phyloP scores from a whole-genome alignment of 1,139 yeast species.

The Yamadazyma songkhlaensis region DNA sequence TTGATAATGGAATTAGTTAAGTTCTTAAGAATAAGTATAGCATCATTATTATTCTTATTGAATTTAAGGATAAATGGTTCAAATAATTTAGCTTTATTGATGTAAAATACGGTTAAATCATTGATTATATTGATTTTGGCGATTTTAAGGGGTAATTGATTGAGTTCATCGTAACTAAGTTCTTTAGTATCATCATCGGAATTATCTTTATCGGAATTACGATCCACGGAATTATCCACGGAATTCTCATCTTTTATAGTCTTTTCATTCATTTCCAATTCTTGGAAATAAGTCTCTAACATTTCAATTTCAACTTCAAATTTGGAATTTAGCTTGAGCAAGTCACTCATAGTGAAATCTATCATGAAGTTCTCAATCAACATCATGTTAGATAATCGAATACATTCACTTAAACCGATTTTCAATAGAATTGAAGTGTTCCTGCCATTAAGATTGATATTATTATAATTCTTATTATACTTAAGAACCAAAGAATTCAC shows the following conservation, averaged over 20 bases:
- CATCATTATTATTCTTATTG: conserved; percentile 25
- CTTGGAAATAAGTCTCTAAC: conserved; percentile 19
- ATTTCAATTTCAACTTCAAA: conserved; percentile 41
- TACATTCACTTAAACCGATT: conserved; percentile 49
- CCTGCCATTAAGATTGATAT: conserved; percentile 21
- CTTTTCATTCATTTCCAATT: conserved; percentile 13
- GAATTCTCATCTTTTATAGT: background rate
- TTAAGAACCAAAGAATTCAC: conserved; percentile 37
- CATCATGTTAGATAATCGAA: conserved; percentile 48
- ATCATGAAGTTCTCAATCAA: conserved; percentile 52
- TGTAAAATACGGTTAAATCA: conserved; percentile 46
- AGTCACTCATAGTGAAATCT: conserved; percentile 39
- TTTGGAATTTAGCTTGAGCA: conserved; percentile 35
- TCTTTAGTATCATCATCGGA: conserved; percentile 12
- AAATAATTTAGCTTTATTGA: conserved; percentile 50
- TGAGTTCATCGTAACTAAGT: conserved; percentile 15
- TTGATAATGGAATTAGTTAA: conserved; percentile 36
- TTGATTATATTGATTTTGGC: conserved; percentile 36
- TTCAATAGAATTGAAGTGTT: conserved; percentile 33
- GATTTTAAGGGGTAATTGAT: conserved; percentile 26
- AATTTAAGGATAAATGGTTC: conserved; percentile 49
- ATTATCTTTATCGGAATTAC: background rate
- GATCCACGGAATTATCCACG: background rate
- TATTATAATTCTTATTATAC: conserved; percentile 18
- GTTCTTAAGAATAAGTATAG: conserved; percentile 24